Evolutionary conservation across 805 yeast genomes (phyloP).

Genomic region (Candida patagonica): DNA sequence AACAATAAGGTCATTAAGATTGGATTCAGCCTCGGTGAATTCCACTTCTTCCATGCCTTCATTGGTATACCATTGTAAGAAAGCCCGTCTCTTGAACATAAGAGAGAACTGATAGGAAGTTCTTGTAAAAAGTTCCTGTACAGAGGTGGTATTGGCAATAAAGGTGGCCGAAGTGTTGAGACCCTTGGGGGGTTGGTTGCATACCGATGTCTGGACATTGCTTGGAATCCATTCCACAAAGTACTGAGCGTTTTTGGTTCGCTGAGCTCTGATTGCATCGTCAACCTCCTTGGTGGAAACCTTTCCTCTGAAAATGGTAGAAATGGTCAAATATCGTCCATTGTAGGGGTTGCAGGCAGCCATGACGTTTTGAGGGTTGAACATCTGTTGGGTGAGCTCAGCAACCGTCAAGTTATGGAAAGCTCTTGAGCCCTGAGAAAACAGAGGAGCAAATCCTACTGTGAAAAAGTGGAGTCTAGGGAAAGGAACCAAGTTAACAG

Average conservation of each 20-base stretch:
- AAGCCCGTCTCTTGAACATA: constrained; percentile 90
- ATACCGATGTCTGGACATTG: constrained; percentile 90
- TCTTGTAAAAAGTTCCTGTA: constrained; percentile 86
- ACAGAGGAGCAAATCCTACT: constrained; percentile 92
- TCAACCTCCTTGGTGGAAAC: constrained; percentile 91
- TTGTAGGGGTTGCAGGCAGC: constrained; percentile 90
- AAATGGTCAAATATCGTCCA: constrained; percentile 88
- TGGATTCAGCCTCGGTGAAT: constrained; percentile 89
- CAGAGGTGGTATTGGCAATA: constrained; percentile 89
- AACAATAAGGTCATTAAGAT: constrained; percentile 81
- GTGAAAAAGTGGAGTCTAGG: constrained; percentile 94
- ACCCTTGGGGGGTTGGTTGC: constrained; percentile 84
- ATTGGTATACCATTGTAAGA: constrained; percentile 91
- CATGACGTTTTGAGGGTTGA: constrained; percentile 90
- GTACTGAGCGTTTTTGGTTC: constrained; percentile 71
- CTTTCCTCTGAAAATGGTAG: constrained; percentile 91
- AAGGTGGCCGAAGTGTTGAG: constrained; percentile 87
- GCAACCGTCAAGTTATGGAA: constrained; percentile 85
- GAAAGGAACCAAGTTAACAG: constrained; percentile 92
- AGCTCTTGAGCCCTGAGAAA: constrained; percentile 70
- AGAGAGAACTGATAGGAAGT: constrained; percentile 86
- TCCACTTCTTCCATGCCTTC: constrained; percentile 98
- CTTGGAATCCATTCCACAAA: constrained; percentile 97
- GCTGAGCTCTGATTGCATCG: constrained; percentile 84
- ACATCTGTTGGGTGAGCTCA: constrained; percentile 91